A percentile compares a stretch with the other conserved stretches of the same genome.
Evolutionary conservation across 2,329 filamentous ascomycete genomes (phyloP).

Genomic region (Ophiostoma sp.): DNA sequence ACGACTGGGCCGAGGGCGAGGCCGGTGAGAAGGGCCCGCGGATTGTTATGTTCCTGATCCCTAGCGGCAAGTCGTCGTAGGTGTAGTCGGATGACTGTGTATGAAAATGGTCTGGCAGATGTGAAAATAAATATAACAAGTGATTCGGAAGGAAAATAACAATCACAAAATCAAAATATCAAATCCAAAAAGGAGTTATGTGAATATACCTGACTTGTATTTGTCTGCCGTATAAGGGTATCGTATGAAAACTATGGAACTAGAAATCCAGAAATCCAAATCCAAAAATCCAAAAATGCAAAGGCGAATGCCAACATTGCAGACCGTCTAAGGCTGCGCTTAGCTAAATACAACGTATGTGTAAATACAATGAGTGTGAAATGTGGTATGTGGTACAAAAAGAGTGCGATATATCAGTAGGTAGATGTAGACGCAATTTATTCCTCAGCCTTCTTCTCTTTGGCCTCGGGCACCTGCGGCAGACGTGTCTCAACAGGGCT

Average conservation of each 20-base stretch:
- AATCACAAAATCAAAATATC: background rate
- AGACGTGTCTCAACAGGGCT: conserved; percentile 25
- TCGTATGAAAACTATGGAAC: background rate
- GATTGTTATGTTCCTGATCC: conserved; percentile 58
- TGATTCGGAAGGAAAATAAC: no score
- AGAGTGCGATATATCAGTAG: background rate
- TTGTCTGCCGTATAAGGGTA: conserved; percentile 1
- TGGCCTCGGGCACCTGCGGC: conserved; percentile 11
- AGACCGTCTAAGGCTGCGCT: background rate
- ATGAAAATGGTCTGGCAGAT: background rate
- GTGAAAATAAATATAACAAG: background rate
- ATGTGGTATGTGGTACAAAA: background rate
- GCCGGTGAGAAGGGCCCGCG: conserved; percentile 50
- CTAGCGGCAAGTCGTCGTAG: conserved; percentile 51
- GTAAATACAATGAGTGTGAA: background rate
- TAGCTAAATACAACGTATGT: background rate
- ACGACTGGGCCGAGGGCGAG: conserved; percentile 52
- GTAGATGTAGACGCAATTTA: background rate
- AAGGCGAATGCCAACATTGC: background rate
- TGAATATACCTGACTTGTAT: background rate
- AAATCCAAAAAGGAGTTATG: background rate
- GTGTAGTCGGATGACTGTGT: background rate
- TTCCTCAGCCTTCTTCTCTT: background rate
- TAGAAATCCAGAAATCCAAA: background rate
- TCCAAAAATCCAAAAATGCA: background rate